Evolutionary conservation across 2,329 filamentous ascomycete genomes (phyloP).

Genomic region (Penicillium sp.): DNA sequence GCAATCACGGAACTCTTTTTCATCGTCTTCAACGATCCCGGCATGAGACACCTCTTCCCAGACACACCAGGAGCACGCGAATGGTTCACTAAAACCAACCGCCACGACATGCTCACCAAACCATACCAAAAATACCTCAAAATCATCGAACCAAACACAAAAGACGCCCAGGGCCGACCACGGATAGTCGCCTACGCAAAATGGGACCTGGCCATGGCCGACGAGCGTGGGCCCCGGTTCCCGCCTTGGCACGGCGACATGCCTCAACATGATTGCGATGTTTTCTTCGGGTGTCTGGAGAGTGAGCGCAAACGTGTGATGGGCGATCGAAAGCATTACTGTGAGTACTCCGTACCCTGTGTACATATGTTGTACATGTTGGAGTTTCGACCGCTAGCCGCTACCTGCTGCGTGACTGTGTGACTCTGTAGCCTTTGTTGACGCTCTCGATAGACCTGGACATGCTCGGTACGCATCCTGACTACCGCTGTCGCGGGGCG

Average conservation of each 20-base stretch:
- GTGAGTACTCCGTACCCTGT: constrained; percentile 14
- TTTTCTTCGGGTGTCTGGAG: constrained; percentile 24
- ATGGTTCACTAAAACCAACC: constrained; percentile 27
- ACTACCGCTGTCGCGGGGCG: constrained; percentile 44
- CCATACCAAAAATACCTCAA: constrained; percentile 30
- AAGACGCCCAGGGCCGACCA: constrained; percentile 8
- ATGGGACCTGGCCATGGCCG: constrained; percentile 28
- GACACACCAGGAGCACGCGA: constrained; percentile 29
- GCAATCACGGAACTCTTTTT: constrained; percentile 28
- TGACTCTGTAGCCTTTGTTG: not conserved
- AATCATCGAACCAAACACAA: constrained; percentile 21
- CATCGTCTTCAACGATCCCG: constrained; percentile 24
- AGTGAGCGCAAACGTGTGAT: constrained; percentile 23
- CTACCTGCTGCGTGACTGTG: not conserved
- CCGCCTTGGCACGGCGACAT: constrained; percentile 29
- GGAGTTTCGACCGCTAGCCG: not conserved
- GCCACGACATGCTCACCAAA: constrained; percentile 24
- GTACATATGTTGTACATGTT: too few species aligned
- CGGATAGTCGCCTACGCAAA: constrained; percentile 31
- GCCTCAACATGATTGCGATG: constrained; percentile 15
- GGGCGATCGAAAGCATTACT: constrained; percentile 28
- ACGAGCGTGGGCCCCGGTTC: constrained; percentile 29
- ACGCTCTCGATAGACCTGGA: constrained; percentile 33
- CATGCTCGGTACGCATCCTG: constrained; percentile 43
- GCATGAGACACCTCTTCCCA: constrained; percentile 24